Evolutionary conservation across 805 yeast genomes (phyloP).

Genomic region (Kluyveromyces starmeri): DNA sequence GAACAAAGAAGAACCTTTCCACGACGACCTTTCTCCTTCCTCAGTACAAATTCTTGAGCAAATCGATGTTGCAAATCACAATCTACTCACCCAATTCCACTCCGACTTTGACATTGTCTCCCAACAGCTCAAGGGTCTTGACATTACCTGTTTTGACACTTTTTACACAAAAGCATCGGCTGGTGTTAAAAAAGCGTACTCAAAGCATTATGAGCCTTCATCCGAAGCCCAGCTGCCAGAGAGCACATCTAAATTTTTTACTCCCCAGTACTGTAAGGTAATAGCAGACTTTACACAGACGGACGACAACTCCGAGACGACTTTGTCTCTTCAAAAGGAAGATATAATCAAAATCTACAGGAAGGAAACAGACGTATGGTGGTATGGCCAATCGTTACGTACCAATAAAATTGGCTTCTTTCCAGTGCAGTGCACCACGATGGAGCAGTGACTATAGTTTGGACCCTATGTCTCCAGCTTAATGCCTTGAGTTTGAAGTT

Average conservation of each 20-base stretch:
- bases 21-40: background rate
- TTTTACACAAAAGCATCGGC: conserved; percentile 2
- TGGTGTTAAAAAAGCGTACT: background rate
- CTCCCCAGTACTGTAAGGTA: conserved; percentile 2
- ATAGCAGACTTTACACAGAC: conserved; percentile 3
- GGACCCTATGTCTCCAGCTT: too few species aligned
- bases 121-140: background rate
- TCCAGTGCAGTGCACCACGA: conserved; percentile 6
- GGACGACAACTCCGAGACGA: conserved; percentile 1
- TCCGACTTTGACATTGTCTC: conserved; percentile 3
- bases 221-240: background rate
- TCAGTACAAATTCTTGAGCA: conserved; percentile 1
- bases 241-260: background rate
- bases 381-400: conserved; percentile 8
- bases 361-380: conserved; percentile 8
- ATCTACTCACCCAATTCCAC: conserved; percentile 5
- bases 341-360: conserved; percentile 7
- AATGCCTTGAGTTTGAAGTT: too few species aligned
- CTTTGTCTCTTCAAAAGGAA: conserved; percentile 3
- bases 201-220: background rate
- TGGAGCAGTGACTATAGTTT: too few species aligned
- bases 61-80: background rate
- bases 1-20: background rate
- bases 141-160: conserved; percentile 2
- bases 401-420: conserved; percentile 8